A percentile compares a stretch with the other conserved stretches of the same genome.
These are phyloP conservation scores for Aspergillus biplanus DNA, from an alignment of 495 filamentous ascomycete genomes.

Conservation along the genomic window DNA sequence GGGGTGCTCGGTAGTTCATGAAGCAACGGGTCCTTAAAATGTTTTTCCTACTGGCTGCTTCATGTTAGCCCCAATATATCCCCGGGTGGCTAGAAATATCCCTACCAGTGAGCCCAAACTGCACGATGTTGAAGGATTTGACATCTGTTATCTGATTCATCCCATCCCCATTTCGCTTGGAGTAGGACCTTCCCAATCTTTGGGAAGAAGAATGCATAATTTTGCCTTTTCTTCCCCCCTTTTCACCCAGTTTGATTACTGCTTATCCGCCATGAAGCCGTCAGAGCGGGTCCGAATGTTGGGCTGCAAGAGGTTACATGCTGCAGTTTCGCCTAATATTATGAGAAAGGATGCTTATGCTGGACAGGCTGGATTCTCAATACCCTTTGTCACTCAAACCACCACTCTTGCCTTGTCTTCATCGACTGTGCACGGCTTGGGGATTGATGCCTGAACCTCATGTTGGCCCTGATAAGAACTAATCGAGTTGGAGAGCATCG, in stretches of 20 bases:
- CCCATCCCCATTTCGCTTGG: not conserved
- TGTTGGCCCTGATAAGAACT: not conserved
- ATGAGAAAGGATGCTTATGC: not conserved
- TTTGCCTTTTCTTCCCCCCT: not conserved
- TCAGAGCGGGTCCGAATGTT: constrained; percentile 2
- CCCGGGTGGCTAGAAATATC: constrained; percentile 3
- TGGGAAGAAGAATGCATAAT: constrained; percentile 6
- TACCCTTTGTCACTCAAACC: not conserved
- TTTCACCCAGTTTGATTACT: not conserved
- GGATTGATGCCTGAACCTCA: constrained; percentile 16
- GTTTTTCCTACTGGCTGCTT: constrained; percentile 23
- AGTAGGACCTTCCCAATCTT: not conserved
- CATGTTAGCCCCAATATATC: constrained; percentile 23
- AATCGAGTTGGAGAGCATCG: not conserved
- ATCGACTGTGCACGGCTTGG: not conserved
- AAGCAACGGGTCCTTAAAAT: not conserved
- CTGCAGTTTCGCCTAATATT: constrained; percentile 9
- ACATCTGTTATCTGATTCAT: not conserved
- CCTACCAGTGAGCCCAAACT: not conserved
- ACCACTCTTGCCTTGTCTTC: not conserved
- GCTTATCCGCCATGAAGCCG: not conserved
- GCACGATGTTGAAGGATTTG: constrained; percentile 1
- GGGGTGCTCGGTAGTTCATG: not conserved
- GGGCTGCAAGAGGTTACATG: constrained; percentile 17
- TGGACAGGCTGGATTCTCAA: not conserved